A percentile compares a stretch with the other conserved stretches of the same genome.
Evolutionary conservation across 768 basidiomycete species (phyloP).

Genomic region (Gymnopilus junonius): DNA sequence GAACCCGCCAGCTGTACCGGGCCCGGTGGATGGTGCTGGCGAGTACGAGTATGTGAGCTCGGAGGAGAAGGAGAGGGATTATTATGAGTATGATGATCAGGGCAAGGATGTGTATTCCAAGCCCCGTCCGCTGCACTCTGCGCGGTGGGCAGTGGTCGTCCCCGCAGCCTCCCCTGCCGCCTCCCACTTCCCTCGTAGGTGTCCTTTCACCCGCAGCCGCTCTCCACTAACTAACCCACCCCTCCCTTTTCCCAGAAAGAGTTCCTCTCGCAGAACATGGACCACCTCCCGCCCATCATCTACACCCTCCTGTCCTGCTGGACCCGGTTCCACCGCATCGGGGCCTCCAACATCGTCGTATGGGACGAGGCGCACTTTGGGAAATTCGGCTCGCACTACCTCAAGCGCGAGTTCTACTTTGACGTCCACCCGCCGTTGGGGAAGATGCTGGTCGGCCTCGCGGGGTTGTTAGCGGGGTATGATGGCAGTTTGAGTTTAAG

Average conservation of each 20-base stretch:
- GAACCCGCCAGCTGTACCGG: slow-evolving; percentile 17
- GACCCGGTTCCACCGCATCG: slow-evolving; percentile 94
- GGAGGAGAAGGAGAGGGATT: slow-evolving; percentile 31
- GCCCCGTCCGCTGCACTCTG: slow-evolving; percentile 35
- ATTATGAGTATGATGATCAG: slow-evolving; percentile 45
- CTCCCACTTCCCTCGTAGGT: slow-evolving; percentile 63
- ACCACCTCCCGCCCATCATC: slow-evolving; percentile 75
- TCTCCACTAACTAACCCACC: slow-evolving; percentile 9
- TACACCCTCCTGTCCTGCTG: slow-evolving; percentile 96
- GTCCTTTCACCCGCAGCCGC: not conserved
- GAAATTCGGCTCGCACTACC: slow-evolving; percentile 97
- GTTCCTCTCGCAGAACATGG: slow-evolving; percentile 79
- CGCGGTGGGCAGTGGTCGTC: slow-evolving; percentile 58
- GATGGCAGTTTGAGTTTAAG: slow-evolving; percentile 94
- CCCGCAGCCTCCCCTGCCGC: slow-evolving; percentile 66
- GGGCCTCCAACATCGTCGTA: slow-evolving; percentile 81
- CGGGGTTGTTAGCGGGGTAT: slow-evolving; percentile 89
- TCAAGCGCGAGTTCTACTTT: slow-evolving; percentile 99
- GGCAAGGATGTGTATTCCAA: slow-evolving; percentile 60
- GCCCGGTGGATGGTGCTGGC: no score
- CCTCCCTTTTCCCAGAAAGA: slow-evolving; percentile 53
- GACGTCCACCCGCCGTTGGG: slow-evolving; percentile 98
- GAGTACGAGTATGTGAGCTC: no score
- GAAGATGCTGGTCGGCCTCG: slow-evolving; percentile 98
- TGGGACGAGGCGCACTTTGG: slow-evolving; percentile 99